These are phyloP conservation scores for Aspergillus ochraceus DNA, from an alignment of 2,329 filamentous ascomycete species.

Conservation along the genomic window DNA sequence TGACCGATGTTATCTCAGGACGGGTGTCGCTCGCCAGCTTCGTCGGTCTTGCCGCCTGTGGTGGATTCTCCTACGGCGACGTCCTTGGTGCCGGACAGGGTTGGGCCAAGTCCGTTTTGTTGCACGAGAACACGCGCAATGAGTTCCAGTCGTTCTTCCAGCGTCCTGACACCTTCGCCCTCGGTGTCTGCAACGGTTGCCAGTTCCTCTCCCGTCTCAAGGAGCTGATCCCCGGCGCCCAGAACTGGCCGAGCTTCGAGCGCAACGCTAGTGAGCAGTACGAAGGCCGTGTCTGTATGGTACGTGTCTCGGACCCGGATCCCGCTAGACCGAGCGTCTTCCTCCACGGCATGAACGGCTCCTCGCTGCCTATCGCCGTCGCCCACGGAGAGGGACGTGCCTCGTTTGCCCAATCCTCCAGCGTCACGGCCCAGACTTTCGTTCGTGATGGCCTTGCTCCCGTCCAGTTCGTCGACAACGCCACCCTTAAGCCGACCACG, in stretches of 20 bases:
- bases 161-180: constrained; percentile 82
- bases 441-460: constrained; percentile 69
- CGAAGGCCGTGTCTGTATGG: constrained; percentile 85
- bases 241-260: constrained; percentile 81
- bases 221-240: constrained; percentile 79
- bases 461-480: constrained; percentile 84
- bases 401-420: constrained; percentile 58
- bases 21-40: constrained; percentile 80
- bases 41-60: constrained; percentile 87
- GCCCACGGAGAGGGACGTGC: constrained; percentile 92
- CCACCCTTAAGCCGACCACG: constrained; percentile 67
- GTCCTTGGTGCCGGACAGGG: constrained; percentile 93
- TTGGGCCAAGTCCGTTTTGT: constrained; percentile 90
- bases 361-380: constrained; percentile 78
- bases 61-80: constrained; percentile 93
- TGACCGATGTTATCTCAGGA: constrained; percentile 83
- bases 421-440: constrained; percentile 49
- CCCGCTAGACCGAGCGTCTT: constrained; percentile 69
- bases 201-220: constrained; percentile 87
- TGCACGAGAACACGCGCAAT: constrained; percentile 71
- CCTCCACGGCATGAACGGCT: constrained; percentile 82
- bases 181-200: constrained; percentile 97
- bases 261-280: constrained; percentile 85
- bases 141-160: constrained; percentile 86
- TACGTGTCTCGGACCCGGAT: constrained; percentile 67